phyloP scores from a whole-genome alignment of 306 rosid genomes.

The cucumber (Cucumis sativus) region DNA sequence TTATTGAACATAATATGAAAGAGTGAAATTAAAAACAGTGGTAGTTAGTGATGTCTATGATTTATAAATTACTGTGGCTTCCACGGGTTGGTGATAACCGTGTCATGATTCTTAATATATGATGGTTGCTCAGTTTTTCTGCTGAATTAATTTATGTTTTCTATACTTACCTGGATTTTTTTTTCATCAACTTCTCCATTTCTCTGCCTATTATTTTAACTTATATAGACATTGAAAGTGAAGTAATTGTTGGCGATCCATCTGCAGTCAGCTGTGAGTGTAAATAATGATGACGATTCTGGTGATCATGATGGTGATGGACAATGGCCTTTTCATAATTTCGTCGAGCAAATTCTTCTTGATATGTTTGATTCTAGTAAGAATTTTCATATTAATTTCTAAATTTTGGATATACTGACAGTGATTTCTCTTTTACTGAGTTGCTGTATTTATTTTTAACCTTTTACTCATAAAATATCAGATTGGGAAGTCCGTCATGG shows the following conservation, averaged over 20 bases:
- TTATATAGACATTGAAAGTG: background rate
- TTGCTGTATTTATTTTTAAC: background rate
- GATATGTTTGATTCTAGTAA: constrained; percentile 97
- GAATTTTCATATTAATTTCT: background rate
- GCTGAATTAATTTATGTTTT: background rate
- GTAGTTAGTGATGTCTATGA: too few species aligned
- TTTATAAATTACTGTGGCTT: too few species aligned
- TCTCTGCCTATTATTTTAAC: constrained; percentile 7
- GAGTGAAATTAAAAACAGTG: too few species aligned
- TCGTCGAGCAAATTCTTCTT: constrained; percentile 77
- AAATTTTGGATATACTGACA: background rate
- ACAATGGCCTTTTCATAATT: constrained; percentile 78
- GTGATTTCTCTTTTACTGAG: background rate
- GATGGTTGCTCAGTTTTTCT: background rate
- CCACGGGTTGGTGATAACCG: too few species aligned
- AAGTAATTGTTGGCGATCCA: constrained; percentile 2
- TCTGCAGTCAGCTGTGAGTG: constrained; percentile 31
- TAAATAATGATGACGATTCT: constrained; percentile 50
- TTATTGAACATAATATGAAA: background rate
- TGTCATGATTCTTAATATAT: background rate
- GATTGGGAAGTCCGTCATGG: constrained; percentile 99
- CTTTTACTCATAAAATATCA: constrained; percentile 21
- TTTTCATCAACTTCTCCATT: background rate
- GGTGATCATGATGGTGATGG: constrained; percentile 64
- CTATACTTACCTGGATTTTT: background rate